These are phyloP conservation scores for Sonneratia caseolaris DNA, from an alignment of 345 rosid genomes.

Conservation along the genomic window DNA sequence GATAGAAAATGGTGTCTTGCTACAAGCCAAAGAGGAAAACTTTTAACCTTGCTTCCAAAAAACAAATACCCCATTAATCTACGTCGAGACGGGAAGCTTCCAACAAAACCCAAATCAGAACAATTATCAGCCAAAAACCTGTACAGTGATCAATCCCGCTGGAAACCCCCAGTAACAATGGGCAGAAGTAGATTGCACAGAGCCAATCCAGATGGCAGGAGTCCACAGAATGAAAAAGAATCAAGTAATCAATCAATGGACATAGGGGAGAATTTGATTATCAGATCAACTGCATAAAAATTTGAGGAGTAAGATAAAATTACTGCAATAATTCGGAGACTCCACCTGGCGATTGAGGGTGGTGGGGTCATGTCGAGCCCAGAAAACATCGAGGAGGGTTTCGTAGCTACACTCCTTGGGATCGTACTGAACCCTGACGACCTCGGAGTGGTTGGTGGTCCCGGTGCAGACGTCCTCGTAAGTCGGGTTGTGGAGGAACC, in stretches of 20 bases:
- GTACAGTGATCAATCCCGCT: background rate
- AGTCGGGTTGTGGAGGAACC: slow-evolving; percentile 47
- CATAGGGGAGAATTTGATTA: background rate
- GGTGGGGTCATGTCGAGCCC: slow-evolving; percentile 93
- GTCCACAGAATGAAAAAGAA: no score
- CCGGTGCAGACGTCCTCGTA: slow-evolving; percentile 78
- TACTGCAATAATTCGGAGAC: background rate
- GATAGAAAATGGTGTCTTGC: background rate
- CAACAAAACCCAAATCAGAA: background rate
- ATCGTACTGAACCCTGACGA: slow-evolving; percentile 83
- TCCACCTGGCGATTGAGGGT: slow-evolving; percentile 85
- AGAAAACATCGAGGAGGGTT: slow-evolving; percentile 62
- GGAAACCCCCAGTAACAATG: background rate
- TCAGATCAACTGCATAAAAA: background rate
- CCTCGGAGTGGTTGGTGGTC: slow-evolving; percentile 57
- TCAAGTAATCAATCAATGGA: background rate
- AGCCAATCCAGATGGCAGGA: background rate
- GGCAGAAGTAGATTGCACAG: background rate
- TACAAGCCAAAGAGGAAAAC: background rate
- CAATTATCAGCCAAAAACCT: background rate
- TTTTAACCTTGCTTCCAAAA: background rate
- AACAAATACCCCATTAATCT: background rate
- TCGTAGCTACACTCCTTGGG: slow-evolving; percentile 66
- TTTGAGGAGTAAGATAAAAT: background rate
- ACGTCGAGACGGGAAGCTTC: background rate